Evolutionary conservation across 2,329 filamentous ascomycete species (phyloP), one percentile per base, ranked within the genome.

Genomic region (Parascedosporium putredinis): DNA sequence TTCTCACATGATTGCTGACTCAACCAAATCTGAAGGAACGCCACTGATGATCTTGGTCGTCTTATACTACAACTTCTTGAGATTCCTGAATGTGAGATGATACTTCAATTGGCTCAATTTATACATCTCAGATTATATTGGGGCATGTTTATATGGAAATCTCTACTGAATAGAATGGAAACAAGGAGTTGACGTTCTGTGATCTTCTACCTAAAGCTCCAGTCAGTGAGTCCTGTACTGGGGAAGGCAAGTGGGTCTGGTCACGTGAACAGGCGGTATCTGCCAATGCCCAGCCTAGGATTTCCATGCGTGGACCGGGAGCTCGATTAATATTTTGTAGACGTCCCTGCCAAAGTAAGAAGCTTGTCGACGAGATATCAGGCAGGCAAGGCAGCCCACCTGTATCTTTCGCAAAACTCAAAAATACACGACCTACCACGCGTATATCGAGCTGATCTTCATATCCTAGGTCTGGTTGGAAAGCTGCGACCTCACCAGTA

Each of bases 1-100:
- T 49, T 49, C 47, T 31, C n/a, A 42, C 38, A 20, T 45, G 42
- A 45, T 45, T 27, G 25, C 23, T 45, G 10, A 45, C 22, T 45
- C 18, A 42, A 20, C 38, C n/a, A n/a, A n/a, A n/a, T n/a, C n/a
- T n/a, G n/a, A n/a, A n/a, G n/a, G n/a, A n/a, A n/a, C n/a, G n/a
- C n/a, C n/a, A n/a, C n/a, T n/a, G n/a, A n/a, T n/a, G n/a, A n/a
- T n/a, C n/a, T n/a, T n/a, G n/a, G n/a, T n/a, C n/a, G n/a, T n/a
- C n/a, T n/a, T n/a, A n/a, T n/a, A n/a, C n/a, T n/a, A n/a, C n/a
- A n/a, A n/a, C n/a, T n/a, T n/a, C n/a, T n/a, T n/a, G n/a, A n/a
- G n/a, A n/a, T n/a, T n/a, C n/a, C n/a, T n/a, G n/a, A n/a, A n/a
- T n/a, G n/a, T n/a, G n/a, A n/a, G n/a, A n/a, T n/a, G n/a, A n/a